Conservation (phyloP, 176 grass and related monocot genomes). For the Coix lacrymajobi region DNA sequence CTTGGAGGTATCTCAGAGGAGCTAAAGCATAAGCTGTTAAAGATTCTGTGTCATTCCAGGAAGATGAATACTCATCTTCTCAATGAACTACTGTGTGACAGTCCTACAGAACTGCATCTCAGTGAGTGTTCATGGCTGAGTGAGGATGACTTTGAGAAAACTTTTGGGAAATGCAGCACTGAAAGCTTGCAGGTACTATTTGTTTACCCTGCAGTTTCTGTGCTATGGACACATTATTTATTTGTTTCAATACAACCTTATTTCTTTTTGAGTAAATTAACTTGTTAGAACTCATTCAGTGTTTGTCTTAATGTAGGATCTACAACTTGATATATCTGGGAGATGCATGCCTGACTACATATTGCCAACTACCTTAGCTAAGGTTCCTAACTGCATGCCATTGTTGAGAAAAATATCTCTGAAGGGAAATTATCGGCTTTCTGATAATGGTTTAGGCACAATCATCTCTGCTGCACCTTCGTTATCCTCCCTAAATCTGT, state of each 20-base stretch:
- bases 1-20: constrained; percentile 70
- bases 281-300: neutral
- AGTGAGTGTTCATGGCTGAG: constrained; percentile 86
- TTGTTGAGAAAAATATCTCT: constrained; percentile 62
- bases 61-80: constrained; percentile 81
- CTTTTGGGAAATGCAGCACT: constrained; percentile 52
- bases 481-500: constrained; percentile 67
- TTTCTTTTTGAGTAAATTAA: neutral
- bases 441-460: constrained; percentile 70
- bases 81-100: constrained; percentile 43
- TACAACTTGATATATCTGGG: constrained; percentile 88
- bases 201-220: constrained; percentile 14
- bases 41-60: constrained; percentile 55
- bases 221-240: neutral
- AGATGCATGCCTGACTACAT: constrained; percentile 87
- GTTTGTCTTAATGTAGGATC: constrained; percentile 40
- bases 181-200: constrained; percentile 53
- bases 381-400: constrained; percentile 59
- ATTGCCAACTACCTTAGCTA: constrained; percentile 63
- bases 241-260: neutral
- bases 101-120: constrained; percentile 46
- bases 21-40: constrained; percentile 56
- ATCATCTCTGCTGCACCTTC: constrained; percentile 64
- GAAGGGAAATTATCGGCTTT: constrained; percentile 83
- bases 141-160: constrained; percentile 58